phyloP scores from a whole-genome alignment of 257 asterid species.

The Ilex asprella region DNA sequence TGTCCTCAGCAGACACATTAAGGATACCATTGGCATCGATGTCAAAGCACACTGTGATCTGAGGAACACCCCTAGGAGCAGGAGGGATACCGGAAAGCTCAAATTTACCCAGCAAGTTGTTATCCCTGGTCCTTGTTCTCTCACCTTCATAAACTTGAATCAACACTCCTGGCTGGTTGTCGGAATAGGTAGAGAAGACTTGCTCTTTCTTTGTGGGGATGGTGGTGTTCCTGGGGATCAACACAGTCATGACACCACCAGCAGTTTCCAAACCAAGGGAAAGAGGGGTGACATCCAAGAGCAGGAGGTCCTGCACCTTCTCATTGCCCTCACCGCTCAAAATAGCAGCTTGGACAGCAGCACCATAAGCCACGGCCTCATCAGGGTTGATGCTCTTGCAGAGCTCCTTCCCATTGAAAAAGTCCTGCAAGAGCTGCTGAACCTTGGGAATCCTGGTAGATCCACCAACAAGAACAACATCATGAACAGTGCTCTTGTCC shows the following conservation, averaged over 20 bases:
- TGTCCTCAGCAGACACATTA: slow-evolving; percentile 24
- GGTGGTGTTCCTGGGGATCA: slow-evolving; percentile 22
- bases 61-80: slow-evolving; percentile 22
- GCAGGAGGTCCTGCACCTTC: slow-evolving; percentile 24
- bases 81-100: slow-evolving; percentile 27
- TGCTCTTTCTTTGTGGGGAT: slow-evolving; percentile 26
- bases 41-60: slow-evolving; percentile 21
- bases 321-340: slow-evolving; percentile 26
- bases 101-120: slow-evolving; percentile 20
- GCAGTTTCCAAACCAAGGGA: slow-evolving; percentile 24
- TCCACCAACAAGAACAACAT: slow-evolving; percentile 36
- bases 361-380: slow-evolving; percentile 25
- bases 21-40: slow-evolving; percentile 24
- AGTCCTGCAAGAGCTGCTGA: slow-evolving; percentile 26
- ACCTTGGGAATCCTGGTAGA: slow-evolving; percentile 40
- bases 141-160: slow-evolving; percentile 25
- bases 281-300: slow-evolving; percentile 22
- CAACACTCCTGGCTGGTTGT: slow-evolving; percentile 21
- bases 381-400: slow-evolving; percentile 27
- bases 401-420: slow-evolving; percentile 23
- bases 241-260: slow-evolving; percentile 25
- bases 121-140: slow-evolving; percentile 21
- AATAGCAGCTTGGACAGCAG: slow-evolving; percentile 23
- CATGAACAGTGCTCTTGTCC: slow-evolving; percentile 32
- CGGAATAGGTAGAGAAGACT: slow-evolving; percentile 21